Conservation (phyloP, 768 basidiomycete genomes). For the Mycena leptocephala region DNA sequence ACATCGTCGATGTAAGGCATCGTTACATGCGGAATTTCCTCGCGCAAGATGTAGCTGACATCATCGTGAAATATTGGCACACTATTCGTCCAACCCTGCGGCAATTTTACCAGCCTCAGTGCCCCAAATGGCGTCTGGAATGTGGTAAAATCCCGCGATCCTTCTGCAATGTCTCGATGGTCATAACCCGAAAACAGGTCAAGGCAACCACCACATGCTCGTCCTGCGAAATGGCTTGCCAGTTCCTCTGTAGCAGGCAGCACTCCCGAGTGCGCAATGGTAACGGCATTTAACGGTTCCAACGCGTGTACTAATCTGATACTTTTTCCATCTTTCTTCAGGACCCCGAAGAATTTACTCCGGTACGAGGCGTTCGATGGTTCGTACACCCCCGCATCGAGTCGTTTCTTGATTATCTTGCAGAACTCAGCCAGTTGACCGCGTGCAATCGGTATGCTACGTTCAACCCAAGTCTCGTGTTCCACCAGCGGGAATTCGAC, state of each 20-base stretch:
- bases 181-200: no score
- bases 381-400: conserved; percentile 1
- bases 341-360: background rate
- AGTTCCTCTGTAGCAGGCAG: no score
- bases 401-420: background rate
- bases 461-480: background rate
- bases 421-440: conserved; percentile 35
- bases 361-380: background rate
- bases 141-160: background rate
- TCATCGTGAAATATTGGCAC: background rate
- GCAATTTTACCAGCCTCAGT: background rate
- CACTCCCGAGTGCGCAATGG: background rate
- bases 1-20: background rate
- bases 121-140: background rate
- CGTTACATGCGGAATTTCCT: background rate
- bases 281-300: background rate
- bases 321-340: background rate
- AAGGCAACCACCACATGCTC: no score
- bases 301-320: background rate
- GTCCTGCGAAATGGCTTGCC: no score
- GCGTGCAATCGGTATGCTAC: conserved; percentile 36
- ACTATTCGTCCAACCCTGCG: background rate
- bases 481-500: background rate
- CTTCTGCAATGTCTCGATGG: background rate
- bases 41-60: background rate